These are phyloP conservation scores for Leucocoprinus birnbaumii DNA, from an alignment of 768 basidiomycete species.

Conservation along the genomic window DNA sequence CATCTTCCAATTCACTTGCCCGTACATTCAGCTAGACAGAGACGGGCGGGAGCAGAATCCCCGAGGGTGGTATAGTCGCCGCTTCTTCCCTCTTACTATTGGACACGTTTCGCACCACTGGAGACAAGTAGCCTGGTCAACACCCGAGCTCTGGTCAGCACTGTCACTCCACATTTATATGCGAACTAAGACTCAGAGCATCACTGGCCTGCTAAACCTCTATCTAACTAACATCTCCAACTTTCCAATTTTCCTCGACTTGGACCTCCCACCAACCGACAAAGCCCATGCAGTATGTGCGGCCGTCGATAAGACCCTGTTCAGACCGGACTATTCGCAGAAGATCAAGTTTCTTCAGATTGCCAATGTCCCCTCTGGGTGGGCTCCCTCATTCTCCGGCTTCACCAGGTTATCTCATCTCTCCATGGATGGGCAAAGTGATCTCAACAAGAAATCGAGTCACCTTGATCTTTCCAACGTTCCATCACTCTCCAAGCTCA, in stretches of 20 bases:
- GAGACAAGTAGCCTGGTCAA: neutral
- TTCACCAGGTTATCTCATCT: neutral
- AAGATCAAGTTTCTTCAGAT: neutral
- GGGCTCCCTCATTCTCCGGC: neutral
- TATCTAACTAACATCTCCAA: slow-evolving; percentile 1
- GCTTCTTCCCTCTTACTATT: neutral
- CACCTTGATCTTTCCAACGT: neutral
- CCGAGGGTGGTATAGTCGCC: neutral
- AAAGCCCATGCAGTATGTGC: neutral
- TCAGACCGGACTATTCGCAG: neutral
- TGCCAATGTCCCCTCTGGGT: neutral
- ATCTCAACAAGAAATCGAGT: neutral
- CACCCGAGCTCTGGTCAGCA: slow-evolving; percentile 1
- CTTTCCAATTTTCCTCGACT: neutral
- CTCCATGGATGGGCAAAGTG: neutral
- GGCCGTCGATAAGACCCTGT: neutral
- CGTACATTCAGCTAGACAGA: neutral
- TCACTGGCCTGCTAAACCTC: neutral
- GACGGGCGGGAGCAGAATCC: neutral
- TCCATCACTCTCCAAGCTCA: neutral
- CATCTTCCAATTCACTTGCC: slow-evolving; percentile 1
- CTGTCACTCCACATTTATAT: neutral
- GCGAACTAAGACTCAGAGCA: neutral
- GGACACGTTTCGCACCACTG: slow-evolving; percentile 1
- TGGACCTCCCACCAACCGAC: neutral